A percentile compares a stretch with the other conserved stretches of the same genome.
Conservation (phyloP, 1,139 yeast species). For the Wickerhamiella pararugosa region DNA sequence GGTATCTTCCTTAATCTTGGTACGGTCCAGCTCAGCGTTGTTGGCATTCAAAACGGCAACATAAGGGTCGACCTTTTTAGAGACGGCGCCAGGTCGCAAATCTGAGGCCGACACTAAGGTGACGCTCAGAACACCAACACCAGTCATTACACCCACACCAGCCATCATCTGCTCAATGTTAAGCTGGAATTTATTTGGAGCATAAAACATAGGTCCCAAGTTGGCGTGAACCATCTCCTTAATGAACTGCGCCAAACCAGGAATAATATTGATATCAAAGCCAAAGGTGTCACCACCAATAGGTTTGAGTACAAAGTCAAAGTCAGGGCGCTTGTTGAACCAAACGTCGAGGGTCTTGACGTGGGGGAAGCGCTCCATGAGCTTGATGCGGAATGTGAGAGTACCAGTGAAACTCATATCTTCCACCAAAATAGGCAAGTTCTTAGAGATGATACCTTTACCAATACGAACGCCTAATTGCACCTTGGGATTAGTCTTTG, state of each 20-base stretch:
- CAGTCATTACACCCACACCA: constrained; percentile 65
- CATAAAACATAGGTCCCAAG: constrained; percentile 72
- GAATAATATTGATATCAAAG: constrained; percentile 73
- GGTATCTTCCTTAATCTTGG: constrained; percentile 52
- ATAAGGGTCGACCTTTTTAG: constrained; percentile 83
- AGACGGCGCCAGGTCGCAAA: constrained; percentile 49
- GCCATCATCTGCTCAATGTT: constrained; percentile 82
- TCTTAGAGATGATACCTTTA: constrained; percentile 27
- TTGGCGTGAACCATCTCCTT: constrained; percentile 75
- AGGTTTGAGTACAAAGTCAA: constrained; percentile 65
- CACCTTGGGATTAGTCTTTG: constrained; percentile 65
- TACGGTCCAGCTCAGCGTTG: constrained; percentile 44
- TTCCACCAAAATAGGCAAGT: constrained; percentile 29
- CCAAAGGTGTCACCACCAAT: constrained; percentile 70
- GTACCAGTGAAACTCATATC: constrained; percentile 48
- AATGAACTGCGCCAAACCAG: constrained; percentile 71
- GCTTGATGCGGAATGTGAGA: constrained; percentile 67
- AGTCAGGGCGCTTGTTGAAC: constrained; percentile 67
- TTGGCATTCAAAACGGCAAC: constrained; percentile 37
- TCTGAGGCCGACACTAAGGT: constrained; percentile 51
- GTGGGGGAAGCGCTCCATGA: constrained; percentile 86
- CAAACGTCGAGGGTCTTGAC: constrained; percentile 79
- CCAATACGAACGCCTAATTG: constrained; percentile 29
- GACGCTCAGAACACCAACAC: constrained; percentile 73
- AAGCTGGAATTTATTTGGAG: constrained; percentile 84